Base-by-base conservation (phyloP, 768 basidiomycete species). In the Lentinula guzmanii region DNA sequence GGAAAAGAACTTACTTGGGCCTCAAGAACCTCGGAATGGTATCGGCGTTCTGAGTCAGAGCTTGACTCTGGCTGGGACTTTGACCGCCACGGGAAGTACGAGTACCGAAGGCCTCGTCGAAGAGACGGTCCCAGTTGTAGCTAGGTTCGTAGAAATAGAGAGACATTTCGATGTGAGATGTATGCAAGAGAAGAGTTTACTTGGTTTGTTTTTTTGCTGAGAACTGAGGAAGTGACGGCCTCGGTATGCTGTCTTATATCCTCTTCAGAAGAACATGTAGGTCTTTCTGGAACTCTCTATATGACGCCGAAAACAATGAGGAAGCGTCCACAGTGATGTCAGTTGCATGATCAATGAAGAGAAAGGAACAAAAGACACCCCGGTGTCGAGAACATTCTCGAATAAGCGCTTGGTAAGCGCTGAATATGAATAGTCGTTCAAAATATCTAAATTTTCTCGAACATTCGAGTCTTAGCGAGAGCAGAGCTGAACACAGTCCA, bases 51-150 rank as follows among this genome's bases (percentile, higher is more conserved):
- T 63, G 62, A 61, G 57, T 62, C 60, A 48, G 52, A 35, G 58
- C 37, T 41, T 56, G 55, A n/a, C n/a, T 64, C 54, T 61, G 62
- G 18, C 60, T 45, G n/a, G 35, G 55, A 59, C 18, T 37, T 21
- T 48, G 21, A 9, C 33, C 48, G 21, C 46, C 31, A 5, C 68
- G 64, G 5, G 41, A 3, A 16, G 41, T 11, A 16, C 31, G 70
- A 66, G 50, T 63, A 52, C 39, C 58, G 39, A 59, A 65, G 15
- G 72, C 72, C 24, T 77, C 74, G 65, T 82, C 76, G 51, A 81
- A 74, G 64, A 81, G 69, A 64, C 77, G 79, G 18, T 79, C 77
- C 56, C 80, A 74, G 64, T 80, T 77, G 62, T 71, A 72, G 71
- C 74, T 73, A 43, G 79, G 79, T 35, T 80, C 79, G 70, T 81